phyloP scores from a whole-genome alignment of 2,329 filamentous ascomycete genomes.

The Acarospora socialis region DNA sequence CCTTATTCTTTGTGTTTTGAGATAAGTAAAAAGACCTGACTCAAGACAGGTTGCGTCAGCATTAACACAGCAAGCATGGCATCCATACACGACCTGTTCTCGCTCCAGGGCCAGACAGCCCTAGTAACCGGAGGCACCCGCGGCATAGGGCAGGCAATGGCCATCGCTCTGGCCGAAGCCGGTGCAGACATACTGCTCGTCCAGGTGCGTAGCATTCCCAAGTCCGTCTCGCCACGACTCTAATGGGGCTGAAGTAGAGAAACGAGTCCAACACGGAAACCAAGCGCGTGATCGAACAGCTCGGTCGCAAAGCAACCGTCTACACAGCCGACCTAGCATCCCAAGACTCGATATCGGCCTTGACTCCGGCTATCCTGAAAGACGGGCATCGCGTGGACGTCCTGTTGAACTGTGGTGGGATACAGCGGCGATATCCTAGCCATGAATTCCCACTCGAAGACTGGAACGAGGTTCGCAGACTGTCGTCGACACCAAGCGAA shows the following conservation, averaged over 20 bases:
- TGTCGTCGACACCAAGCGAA: too few species aligned
- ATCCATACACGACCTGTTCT: slow-evolving; percentile 13
- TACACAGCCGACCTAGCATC: slow-evolving; percentile 30
- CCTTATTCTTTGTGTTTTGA: too few species aligned
- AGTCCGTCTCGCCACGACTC: background rate
- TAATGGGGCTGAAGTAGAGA: slow-evolving; percentile 26
- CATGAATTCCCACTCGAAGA: slow-evolving; percentile 62
- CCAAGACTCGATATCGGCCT: slow-evolving; percentile 25
- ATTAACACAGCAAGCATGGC: too few species aligned
- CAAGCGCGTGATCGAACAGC: slow-evolving; percentile 23
- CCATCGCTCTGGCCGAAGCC: slow-evolving; percentile 32
- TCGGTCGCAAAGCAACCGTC: slow-evolving; percentile 28
- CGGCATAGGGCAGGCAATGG: slow-evolving; percentile 34
- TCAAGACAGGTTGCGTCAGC: too few species aligned
- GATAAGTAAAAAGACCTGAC: too few species aligned
- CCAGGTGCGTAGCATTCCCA: slow-evolving; percentile 1
- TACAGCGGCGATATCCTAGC: slow-evolving; percentile 64
- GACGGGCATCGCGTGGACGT: slow-evolving; percentile 50
- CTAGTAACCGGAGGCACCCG: slow-evolving; percentile 34
- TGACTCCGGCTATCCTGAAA: slow-evolving; percentile 25
- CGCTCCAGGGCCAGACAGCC: slow-evolving; percentile 27
- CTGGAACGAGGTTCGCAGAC: slow-evolving; percentile 48
- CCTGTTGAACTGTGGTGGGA: slow-evolving; percentile 74
- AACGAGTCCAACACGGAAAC: slow-evolving; percentile 35
- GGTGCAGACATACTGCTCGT: slow-evolving; percentile 24